A percentile compares a stretch with the other conserved stretches of the same genome.
Evolutionary conservation across 306 rosid species (phyloP).

Genomic region (Lathyrus aphaca): DNA sequence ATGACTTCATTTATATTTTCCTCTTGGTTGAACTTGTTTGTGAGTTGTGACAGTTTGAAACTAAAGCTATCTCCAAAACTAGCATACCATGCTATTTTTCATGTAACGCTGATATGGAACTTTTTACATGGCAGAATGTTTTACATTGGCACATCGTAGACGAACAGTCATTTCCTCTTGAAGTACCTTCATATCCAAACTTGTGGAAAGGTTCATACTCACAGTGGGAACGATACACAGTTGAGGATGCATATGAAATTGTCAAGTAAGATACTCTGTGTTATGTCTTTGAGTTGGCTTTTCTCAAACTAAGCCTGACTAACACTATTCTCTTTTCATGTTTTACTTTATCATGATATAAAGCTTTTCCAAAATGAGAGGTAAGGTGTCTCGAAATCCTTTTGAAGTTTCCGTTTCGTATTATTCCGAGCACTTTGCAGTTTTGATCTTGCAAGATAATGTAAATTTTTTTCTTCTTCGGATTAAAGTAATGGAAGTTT

Average conservation of each 20-base stretch:
- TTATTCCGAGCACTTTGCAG: constrained; percentile 14
- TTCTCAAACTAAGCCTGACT: constrained; percentile 43
- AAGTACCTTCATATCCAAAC: constrained; percentile 85
- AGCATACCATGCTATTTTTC: constrained; percentile 8
- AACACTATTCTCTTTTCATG: constrained; percentile 49
- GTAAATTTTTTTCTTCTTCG: too few species aligned
- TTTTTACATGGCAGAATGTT: constrained; percentile 76
- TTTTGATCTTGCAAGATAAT: constrained; percentile 2
- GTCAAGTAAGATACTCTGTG: constrained; percentile 69
- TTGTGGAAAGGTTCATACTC: constrained; percentile 90
- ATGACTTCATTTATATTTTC: constrained; percentile 28
- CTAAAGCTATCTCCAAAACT: too few species aligned
- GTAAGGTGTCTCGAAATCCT: constrained; percentile 54
- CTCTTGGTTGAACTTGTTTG: not conserved
- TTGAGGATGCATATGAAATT: constrained; percentile 90
- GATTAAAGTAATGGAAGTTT: not conserved
- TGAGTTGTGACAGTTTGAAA: constrained; percentile 25
- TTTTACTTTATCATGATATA: constrained; percentile 34
- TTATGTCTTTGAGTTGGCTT: constrained; percentile 42
- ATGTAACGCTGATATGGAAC: constrained; percentile 49
- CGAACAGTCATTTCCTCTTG: constrained; percentile 83
- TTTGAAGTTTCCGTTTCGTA: constrained; percentile 38
- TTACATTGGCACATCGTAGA: constrained; percentile 98
- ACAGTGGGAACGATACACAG: constrained; percentile 83
- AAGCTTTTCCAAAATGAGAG: constrained; percentile 93